A percentile compares a stretch with the other conserved stretches of the same genome.
Evolutionary conservation across 345 rosid species (phyloP).

Genomic region (Conringia planisiliqua): DNA sequence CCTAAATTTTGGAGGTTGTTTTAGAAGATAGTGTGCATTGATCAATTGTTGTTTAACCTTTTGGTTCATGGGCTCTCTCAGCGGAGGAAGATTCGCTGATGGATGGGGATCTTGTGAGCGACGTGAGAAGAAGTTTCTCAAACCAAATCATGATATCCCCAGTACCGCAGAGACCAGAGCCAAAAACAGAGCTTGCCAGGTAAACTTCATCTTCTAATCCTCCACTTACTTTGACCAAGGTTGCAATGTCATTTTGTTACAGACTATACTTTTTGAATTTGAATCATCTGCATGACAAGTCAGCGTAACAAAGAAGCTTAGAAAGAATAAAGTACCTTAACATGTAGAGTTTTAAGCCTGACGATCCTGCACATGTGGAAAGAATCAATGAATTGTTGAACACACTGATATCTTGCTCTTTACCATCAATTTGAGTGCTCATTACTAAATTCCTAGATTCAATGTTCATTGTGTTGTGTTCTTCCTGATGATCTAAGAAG

Average conservation of each 20-base stretch:
- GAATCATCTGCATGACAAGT: constrained; percentile 9
- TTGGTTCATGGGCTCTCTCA: constrained; percentile 21
- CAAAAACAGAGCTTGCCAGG: constrained; percentile 93
- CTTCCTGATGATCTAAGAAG: neutral
- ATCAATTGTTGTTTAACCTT: neutral
- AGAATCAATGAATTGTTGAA: neutral
- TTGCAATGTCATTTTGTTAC: neutral
- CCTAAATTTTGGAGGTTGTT: neutral
- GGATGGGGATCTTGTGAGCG: constrained; percentile 98
- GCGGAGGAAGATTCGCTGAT: constrained; percentile 83
- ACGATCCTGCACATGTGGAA: neutral
- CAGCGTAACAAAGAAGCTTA: neutral
- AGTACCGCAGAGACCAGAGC: constrained; percentile 97
- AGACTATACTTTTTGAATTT: neutral
- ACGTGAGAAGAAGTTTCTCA: constrained; percentile 74
- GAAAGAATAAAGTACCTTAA: constrained; percentile 9
- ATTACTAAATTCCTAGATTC: neutral
- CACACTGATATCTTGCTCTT: neutral
- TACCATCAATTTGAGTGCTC: constrained; percentile 2
- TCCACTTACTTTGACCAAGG: neutral
- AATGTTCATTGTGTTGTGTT: neutral
- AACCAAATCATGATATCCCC: constrained; percentile 91
- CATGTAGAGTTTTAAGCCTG: constrained; percentile 7
- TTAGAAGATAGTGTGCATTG: neutral
- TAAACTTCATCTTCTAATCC: constrained; percentile 23